Conservation (phyloP, 116 monocot species). For the Dioscorea cayenensis region DNA sequence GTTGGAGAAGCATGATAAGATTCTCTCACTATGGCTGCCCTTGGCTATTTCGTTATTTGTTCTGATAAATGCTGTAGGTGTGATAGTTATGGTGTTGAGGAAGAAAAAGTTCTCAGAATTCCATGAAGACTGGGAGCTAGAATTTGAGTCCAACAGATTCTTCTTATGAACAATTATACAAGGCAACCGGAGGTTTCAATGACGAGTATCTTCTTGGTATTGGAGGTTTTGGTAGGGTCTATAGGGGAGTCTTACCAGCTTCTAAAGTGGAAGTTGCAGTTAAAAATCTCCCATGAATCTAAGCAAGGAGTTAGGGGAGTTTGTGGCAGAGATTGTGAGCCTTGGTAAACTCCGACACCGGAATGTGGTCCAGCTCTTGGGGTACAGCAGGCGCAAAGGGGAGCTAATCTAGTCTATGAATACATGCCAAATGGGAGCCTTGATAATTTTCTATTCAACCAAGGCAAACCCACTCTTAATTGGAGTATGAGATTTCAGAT, state of each 20-base stretch:
- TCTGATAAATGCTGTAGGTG: neutral
- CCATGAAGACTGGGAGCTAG: slow-evolving; percentile 5
- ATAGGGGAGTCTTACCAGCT: slow-evolving; percentile 21
- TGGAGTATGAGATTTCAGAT: slow-evolving; percentile 24
- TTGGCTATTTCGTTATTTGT: neutral
- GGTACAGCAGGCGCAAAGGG: slow-evolving; percentile 30
- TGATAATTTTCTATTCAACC: slow-evolving; percentile 18
- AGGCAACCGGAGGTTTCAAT: slow-evolving; percentile 27
- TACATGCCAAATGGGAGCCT: slow-evolving; percentile 43
- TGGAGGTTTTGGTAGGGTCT: slow-evolving; percentile 35
- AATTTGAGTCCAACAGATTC: slow-evolving; percentile 20
- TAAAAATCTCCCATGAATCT: slow-evolving; percentile 31
- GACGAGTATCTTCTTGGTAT: slow-evolving; percentile 19
- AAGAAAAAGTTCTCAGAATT: neutral
- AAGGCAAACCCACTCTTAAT: slow-evolving; percentile 7
- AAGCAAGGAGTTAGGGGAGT: slow-evolving; percentile 30
- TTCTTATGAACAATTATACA: slow-evolving; percentile 21
- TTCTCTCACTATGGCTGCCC: neutral
- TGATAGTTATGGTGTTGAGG: neutral
- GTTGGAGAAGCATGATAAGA: neutral
- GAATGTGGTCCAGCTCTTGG: slow-evolving; percentile 27
- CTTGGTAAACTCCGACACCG: slow-evolving; percentile 29
- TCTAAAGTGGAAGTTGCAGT: slow-evolving; percentile 29
- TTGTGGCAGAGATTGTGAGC: slow-evolving; percentile 33
- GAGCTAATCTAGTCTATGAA: slow-evolving; percentile 41